phyloP scores from a whole-genome alignment of 2,329 filamentous ascomycete species.

The Juglanconis oblonga region DNA sequence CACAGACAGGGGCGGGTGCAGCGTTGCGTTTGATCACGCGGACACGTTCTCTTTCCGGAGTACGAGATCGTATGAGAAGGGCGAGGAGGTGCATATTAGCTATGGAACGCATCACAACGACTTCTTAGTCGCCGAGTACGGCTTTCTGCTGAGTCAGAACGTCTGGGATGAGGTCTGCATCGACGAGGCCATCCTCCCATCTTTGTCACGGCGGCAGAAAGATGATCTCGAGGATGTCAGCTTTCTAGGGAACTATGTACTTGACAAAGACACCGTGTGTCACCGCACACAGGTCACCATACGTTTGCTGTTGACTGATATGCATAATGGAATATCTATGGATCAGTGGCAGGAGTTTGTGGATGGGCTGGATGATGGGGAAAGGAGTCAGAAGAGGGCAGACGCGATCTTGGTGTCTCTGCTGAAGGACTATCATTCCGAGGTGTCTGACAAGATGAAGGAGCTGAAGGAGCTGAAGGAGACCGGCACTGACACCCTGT shows the following conservation, averaged over 20 bases:
- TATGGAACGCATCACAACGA: slow-evolving; percentile 73
- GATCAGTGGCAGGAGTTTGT: slow-evolving; percentile 46
- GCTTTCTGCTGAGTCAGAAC: slow-evolving; percentile 46
- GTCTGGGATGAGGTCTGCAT: slow-evolving; percentile 49
- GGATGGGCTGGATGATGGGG: slow-evolving; percentile 43
- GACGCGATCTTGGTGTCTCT: slow-evolving; percentile 36
- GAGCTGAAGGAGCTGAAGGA: slow-evolving; percentile 26
- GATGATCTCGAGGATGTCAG: slow-evolving; percentile 40
- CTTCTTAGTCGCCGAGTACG: slow-evolving; percentile 68
- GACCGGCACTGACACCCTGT: background rate
- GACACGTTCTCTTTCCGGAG: slow-evolving; percentile 55
- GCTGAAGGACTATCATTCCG: slow-evolving; percentile 34
- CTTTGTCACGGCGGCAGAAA: slow-evolving; percentile 33
- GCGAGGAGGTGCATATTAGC: slow-evolving; percentile 65
- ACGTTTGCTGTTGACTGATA: slow-evolving; percentile 29
- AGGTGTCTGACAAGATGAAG: slow-evolving; percentile 29
- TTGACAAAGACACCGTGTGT: slow-evolving; percentile 50
- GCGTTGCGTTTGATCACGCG: slow-evolving; percentile 44
- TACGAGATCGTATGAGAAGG: slow-evolving; percentile 45
- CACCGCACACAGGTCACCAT: slow-evolving; percentile 55
- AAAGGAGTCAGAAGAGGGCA: slow-evolving; percentile 37
- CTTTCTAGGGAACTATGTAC: slow-evolving; percentile 50
- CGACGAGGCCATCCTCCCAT: slow-evolving; percentile 44
- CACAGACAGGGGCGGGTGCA: slow-evolving; percentile 43
- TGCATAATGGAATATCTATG: slow-evolving; percentile 23